Base-by-base conservation (phyloP, 768 basidiomycete species). In the Coprinopsis sp. region DNA sequence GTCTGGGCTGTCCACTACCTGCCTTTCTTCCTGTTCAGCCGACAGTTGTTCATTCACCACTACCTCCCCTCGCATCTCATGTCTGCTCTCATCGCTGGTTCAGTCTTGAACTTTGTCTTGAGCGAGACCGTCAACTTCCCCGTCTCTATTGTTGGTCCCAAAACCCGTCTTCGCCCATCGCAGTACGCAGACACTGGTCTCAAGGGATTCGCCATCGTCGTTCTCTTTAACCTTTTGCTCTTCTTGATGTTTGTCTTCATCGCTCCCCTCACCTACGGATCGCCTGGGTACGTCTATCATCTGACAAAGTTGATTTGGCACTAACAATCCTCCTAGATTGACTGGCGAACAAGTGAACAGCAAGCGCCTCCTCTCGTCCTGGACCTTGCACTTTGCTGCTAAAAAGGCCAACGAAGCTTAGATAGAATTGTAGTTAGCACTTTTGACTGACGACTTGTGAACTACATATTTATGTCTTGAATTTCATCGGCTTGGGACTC, bases 21-120 rank as follows among this genome's bases (percentile, higher is more conserved):
- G 59, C 96, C 96, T 5, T 99, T 98, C 78, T 99, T 91, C 83
- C 75, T 97, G 22, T 95, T 99, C 91, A 86, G 78, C 59, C 88
- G 96, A 30, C 96, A 99, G 59, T 76, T 94, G 33, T 99, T 99
- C 77, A 72, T 99, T 21, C 96, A 99, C 63, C 94, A 96, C 64
- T 99, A 99, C 64, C 83, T 99, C 3, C 95, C 95, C 12, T 95
- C 95, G 1, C 96, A 99, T 62, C 76, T 99, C 33, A 85, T 89
- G 11, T 94, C 91, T 12, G 86, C 92, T 11, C 74, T 98, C 47
- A 81, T 97, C 48, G 92, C 95, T 31, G 96, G 96, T 33, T 79
- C 91, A 4, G 87, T 96, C 14, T 72, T 98, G 56, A 89, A 87
- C 69, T 97, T 93, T 61, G 75, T 95, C 48, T 65, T 94, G 40